phyloP scores from a whole-genome alignment of 495 filamentous ascomycete genomes.

The Amorphotheca resinae region DNA sequence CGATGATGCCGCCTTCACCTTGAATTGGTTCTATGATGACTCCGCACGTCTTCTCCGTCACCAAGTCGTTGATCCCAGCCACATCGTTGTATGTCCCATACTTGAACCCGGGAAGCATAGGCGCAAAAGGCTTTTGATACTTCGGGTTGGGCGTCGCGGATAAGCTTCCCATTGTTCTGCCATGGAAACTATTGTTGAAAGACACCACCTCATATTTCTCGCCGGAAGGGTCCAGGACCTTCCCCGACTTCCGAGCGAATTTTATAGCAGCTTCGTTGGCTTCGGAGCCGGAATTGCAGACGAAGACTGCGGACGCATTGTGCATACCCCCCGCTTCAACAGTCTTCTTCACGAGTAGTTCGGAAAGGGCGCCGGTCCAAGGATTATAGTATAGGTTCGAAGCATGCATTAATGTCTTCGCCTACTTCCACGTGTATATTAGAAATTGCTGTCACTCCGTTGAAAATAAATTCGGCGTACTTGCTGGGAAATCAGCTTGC shows the following conservation, averaged over 20 bases:
- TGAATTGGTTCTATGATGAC: slow-evolving; percentile 98
- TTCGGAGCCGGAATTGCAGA: slow-evolving; percentile 90
- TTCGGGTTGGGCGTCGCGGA: slow-evolving; percentile 97
- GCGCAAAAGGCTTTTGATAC: slow-evolving; percentile 88
- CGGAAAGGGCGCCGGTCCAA: slow-evolving; percentile 79
- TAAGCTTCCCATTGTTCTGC: slow-evolving; percentile 84
- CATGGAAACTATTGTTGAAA: slow-evolving; percentile 87
- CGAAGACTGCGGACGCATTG: slow-evolving; percentile 67
- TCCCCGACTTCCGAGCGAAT: slow-evolving; percentile 85
- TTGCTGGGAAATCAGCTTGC: slow-evolving; percentile 59
- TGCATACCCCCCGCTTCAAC: slow-evolving; percentile 64
- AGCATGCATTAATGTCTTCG: slow-evolving; percentile 69
- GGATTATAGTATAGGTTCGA: slow-evolving; percentile 95
- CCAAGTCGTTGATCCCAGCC: slow-evolving; percentile 49
- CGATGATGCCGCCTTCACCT: slow-evolving; percentile 86
- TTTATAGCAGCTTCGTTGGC: slow-evolving; percentile 98
- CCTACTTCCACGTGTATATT: slow-evolving; percentile 25
- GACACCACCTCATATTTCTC: slow-evolving; percentile 74
- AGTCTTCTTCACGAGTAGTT: slow-evolving; percentile 73
- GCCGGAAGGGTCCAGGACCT: slow-evolving; percentile 54
- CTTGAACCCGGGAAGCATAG: slow-evolving; percentile 88
- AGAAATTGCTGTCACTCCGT: background rate
- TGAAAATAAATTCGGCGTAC: slow-evolving; percentile 25
- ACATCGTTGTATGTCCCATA: slow-evolving; percentile 82
- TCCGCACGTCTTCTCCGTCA: slow-evolving; percentile 78